phyloP scores from a whole-genome alignment of 192 early-diverging fungal genomes.

The Cetraspora pellucida region DNA sequence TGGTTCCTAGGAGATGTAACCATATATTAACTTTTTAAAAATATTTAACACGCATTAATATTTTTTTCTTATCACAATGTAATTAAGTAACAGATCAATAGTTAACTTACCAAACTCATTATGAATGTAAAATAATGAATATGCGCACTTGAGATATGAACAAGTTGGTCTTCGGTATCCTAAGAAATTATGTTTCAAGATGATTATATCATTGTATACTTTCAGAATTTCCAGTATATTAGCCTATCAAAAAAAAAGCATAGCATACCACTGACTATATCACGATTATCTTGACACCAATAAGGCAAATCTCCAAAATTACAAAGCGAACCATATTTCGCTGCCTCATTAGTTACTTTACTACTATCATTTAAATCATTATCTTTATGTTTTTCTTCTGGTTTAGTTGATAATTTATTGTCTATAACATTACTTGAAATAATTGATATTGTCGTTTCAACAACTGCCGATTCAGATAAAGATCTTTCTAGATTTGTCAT shows the following conservation, averaged over 20 bases:
- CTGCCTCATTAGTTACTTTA: too few species aligned
- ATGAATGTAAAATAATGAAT: conserved; percentile 35
- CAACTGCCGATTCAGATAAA: too few species aligned
- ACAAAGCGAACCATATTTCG: not conserved
- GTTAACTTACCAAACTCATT: conserved; percentile 30
- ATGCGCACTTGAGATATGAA: conserved; percentile 27
- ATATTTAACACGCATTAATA: not conserved
- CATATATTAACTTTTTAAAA: conserved; percentile 75
- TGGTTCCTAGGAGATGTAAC: conserved; percentile 77
- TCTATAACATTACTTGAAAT: too few species aligned
- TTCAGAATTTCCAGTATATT: not conserved
- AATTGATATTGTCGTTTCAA: too few species aligned
- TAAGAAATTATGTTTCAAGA: not conserved
- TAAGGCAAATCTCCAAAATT: conserved; percentile 33
- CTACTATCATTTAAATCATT: too few species aligned
- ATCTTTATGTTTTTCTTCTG: too few species aligned
- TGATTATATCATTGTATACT: not conserved
- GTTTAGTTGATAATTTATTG: too few species aligned
- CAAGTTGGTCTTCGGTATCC: conserved; percentile 30
- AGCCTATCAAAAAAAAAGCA: not conserved
- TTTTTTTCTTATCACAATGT: not conserved
- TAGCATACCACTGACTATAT: conserved; percentile 19
- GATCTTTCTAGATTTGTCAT: too few species aligned
- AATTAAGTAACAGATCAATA: not conserved
- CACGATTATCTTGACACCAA: conserved; percentile 32